Base-by-base conservation (phyloP, 1,139 yeast species). In the Starmera stellimalicola region DNA sequence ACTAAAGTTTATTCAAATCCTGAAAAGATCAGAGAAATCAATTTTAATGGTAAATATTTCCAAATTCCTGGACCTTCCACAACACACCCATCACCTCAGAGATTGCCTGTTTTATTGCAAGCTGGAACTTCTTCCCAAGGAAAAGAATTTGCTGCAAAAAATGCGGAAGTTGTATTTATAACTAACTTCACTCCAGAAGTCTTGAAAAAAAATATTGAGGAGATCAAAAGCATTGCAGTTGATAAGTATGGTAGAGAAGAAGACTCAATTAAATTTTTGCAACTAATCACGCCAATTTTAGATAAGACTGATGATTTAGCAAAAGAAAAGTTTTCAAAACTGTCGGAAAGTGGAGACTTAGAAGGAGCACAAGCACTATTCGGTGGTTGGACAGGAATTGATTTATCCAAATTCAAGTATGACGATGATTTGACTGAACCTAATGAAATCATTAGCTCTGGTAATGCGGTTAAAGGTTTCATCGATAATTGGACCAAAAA, bases 121-220 rank as follows among this genome's bases (percentile, higher is more conserved):
- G 70, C 70, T 2, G 70, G 70, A 11, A 57, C 67, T 16, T 64
- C 69, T 1, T 47, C 56, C 12, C 55, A 55, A 14, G 69, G 70
- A 10, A 57, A 55, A 33, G 58, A 60, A 9, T 59, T 60, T 47
- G 68, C 68, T 8, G 68, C 69, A 16, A 54, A 55, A 37, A 57
- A 62, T 44, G 68, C 67, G 3, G 69, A 63, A 42, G 54, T 54
- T 10, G 61, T 61, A 10, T 63, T 63, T 41, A 48, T 60, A 16
- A 55, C 63, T 16, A 42, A 45, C 11, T 36, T 44, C 24, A 45
- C 52, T 6, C 53, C 63, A 5, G 60, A 57, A 32, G 47, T 45
- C 14, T 49, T 60, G 18, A 55, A 47, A 6, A 46, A 37, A 10
- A 53, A 56, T 37, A 57, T 58, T 29, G 42, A 47, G 5, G 53